Base-by-base conservation (phyloP, 176 grass and related monocot genomes). In the Elaeis guineensis region DNA sequence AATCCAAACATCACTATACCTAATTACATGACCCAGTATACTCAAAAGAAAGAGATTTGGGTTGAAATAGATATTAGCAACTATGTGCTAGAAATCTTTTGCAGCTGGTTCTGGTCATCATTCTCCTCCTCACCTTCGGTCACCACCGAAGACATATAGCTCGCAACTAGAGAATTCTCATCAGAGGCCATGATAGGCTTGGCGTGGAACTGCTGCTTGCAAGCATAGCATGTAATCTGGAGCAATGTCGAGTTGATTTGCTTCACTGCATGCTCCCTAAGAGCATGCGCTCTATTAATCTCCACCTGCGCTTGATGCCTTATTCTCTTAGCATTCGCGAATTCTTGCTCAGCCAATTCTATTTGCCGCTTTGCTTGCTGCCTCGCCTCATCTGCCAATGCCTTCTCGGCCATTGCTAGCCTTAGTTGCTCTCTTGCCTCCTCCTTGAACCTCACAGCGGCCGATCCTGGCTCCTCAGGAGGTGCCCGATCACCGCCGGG, bases 121-220 rank as follows among this genome's bases (percentile, higher is more conserved):
- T 55, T 59, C 57, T 50, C 59, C 2, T 72, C 70, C 2, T 72
- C 70, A 4, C 50, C 58, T 50, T 62, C 70, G 4, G 70, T 72
- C 70, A 63, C 70, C 58, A 39, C 70, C 18, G 70, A 73, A n/a
- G 70, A 72, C 26, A 72, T 54, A 50, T 63, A 62, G 70, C 70
- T 72, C 5, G 51, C 59, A 5, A 62, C 25, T 17, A 72, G 30
- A 6, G 70, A 72, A 50, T 62, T 63, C 18, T 62, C 59, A 16
- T 63, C 50, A 6, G 17, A n/a, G 6, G 49, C 24, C 49, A n/a
- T 16, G 0, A 19, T 24, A 1, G 59, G 49, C 56, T 17, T 21
- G 2, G 25, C 24, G 19, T 24, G 49, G 58, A 72, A 62, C 70
- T 39, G 49, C 58, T 39, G 48, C 25, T 26, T 51, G 70, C 70